Evolutionary conservation across 2,329 filamentous ascomycete genomes (phyloP).

Genomic region (Sclerotinia borealis): DNA sequence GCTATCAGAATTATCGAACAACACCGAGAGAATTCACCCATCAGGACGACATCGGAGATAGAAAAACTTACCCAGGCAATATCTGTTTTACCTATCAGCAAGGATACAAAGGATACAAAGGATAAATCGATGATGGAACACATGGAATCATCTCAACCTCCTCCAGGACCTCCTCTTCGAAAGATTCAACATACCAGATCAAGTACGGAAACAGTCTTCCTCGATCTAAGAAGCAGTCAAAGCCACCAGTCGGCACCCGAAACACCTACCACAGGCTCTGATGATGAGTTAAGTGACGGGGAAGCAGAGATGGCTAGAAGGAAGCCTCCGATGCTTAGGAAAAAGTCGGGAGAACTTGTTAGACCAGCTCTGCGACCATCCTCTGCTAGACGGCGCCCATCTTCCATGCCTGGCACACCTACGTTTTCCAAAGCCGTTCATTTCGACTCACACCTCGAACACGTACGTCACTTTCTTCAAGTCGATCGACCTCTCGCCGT

Average conservation of each 20-base stretch:
- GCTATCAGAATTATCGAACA: slow-evolving; percentile 76
- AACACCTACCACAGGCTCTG: slow-evolving; percentile 47
- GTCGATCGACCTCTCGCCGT: slow-evolving; percentile 93
- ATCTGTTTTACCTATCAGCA: slow-evolving; percentile 34
- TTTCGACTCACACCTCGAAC: slow-evolving; percentile 93
- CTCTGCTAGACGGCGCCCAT: slow-evolving; percentile 69
- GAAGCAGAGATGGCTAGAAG: slow-evolving; percentile 49
- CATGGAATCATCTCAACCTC: slow-evolving; percentile 17
- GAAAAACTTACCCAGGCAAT: slow-evolving; percentile 24
- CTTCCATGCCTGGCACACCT: slow-evolving; percentile 95
- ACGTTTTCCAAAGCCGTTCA: slow-evolving; percentile 97
- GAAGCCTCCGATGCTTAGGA: slow-evolving; percentile 91
- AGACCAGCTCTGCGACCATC: slow-evolving; percentile 80
- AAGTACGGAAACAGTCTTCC: slow-evolving; percentile 42
- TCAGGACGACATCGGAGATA: slow-evolving; percentile 20
- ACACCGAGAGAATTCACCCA: slow-evolving; percentile 53
- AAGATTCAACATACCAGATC: slow-evolving; percentile 30
- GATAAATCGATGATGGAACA: slow-evolving; percentile 21
- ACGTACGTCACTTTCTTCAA: slow-evolving; percentile 91
- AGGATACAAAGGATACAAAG: slow-evolving; percentile 30
- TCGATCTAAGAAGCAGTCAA: slow-evolving; percentile 29
- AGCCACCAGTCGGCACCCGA: slow-evolving; percentile 36
- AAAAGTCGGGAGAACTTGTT: slow-evolving; percentile 96
- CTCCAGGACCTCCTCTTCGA: slow-evolving; percentile 10
- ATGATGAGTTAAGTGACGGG: slow-evolving; percentile 48